A percentile compares a stretch with the other conserved stretches of the same genome.
These are phyloP conservation scores for Nakazawaea populi DNA, from an alignment of 805 yeast species.

Conservation along the genomic window DNA sequence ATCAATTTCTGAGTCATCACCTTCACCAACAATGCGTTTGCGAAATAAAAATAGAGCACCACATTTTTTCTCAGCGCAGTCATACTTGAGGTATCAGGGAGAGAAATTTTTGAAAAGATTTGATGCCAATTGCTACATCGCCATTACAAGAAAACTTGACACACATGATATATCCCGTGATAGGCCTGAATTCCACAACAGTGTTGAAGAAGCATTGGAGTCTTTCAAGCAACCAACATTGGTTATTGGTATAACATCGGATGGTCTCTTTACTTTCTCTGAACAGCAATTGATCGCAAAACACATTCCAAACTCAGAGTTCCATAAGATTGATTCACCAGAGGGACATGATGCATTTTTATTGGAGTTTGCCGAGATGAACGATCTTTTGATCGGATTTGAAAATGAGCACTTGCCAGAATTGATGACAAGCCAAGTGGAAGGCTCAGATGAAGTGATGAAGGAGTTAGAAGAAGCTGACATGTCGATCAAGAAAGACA, in stretches of 20 bases:
- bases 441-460: slow-evolving; percentile 41
- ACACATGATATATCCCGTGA: slow-evolving; percentile 92
- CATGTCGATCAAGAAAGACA: slow-evolving; percentile 42
- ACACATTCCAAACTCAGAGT: slow-evolving; percentile 59
- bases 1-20: neutral
- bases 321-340: slow-evolving; percentile 77
- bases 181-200: slow-evolving; percentile 35
- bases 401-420: slow-evolving; percentile 52
- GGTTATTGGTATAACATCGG: slow-evolving; percentile 85
- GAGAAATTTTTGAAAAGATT: slow-evolving; percentile 82
- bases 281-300: slow-evolving; percentile 86
- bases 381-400: slow-evolving; percentile 64
- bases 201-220: slow-evolving; percentile 45
- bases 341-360: slow-evolving; percentile 98
- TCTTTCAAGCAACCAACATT: slow-evolving; percentile 70
- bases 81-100: slow-evolving; percentile 91
- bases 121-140: slow-evolving; percentile 94
- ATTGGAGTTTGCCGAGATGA: slow-evolving; percentile 80
- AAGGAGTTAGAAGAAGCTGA: slow-evolving; percentile 32
- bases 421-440: slow-evolving; percentile 43
- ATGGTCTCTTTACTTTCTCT: slow-evolving; percentile 85
- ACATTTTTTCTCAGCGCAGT: slow-evolving; percentile 88
- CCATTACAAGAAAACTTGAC: slow-evolving; percentile 89
- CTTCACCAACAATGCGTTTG: slow-evolving; percentile 23
- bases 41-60: slow-evolving; percentile 33